Conservation (phyloP, 2,329 filamentous ascomycete genomes). For the Aureobasidium sp. region DNA sequence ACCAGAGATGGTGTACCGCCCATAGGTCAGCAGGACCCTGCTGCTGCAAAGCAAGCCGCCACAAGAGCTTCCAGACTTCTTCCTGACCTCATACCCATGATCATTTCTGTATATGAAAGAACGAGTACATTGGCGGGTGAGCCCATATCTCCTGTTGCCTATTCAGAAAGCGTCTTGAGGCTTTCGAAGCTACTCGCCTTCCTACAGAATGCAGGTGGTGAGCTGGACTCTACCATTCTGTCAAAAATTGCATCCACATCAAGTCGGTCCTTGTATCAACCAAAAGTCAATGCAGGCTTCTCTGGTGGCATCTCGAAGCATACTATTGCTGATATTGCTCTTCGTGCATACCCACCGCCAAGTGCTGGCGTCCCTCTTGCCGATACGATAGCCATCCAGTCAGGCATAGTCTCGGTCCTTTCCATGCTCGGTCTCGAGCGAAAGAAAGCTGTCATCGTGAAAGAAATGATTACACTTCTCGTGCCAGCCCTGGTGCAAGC, state of each 20-base stretch:
- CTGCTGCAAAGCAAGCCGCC: constrained; percentile 27
- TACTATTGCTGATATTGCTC: constrained; percentile 58
- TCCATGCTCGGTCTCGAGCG: constrained; percentile 71
- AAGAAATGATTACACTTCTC: constrained; percentile 75
- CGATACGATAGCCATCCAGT: constrained; percentile 71
- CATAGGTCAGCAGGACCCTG: constrained; percentile 15
- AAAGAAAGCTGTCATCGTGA: constrained; percentile 85
- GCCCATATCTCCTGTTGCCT: constrained; percentile 61
- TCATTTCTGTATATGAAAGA: constrained; percentile 65
- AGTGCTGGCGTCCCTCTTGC: constrained; percentile 60
- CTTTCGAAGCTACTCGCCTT: constrained; percentile 64
- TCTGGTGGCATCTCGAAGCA: constrained; percentile 15
- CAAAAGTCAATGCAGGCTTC: constrained; percentile 12
- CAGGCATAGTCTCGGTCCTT: constrained; percentile 82
- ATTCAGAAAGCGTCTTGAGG: constrained; percentile 67
- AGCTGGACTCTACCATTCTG: constrained; percentile 53
- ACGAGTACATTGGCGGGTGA: constrained; percentile 58
- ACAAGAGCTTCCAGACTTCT: constrained; percentile 52
- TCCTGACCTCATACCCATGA: constrained; percentile 68
- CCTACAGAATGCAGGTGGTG: constrained; percentile 59
- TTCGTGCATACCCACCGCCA: constrained; percentile 60
- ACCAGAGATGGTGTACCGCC: constrained; percentile 14
- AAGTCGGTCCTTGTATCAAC: neutral
- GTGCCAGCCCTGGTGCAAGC: constrained; percentile 84
- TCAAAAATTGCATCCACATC: constrained; percentile 32